phyloP scores from a whole-genome alignment of 768 basidiomycete genomes.

The Termitomyces sp. region DNA sequence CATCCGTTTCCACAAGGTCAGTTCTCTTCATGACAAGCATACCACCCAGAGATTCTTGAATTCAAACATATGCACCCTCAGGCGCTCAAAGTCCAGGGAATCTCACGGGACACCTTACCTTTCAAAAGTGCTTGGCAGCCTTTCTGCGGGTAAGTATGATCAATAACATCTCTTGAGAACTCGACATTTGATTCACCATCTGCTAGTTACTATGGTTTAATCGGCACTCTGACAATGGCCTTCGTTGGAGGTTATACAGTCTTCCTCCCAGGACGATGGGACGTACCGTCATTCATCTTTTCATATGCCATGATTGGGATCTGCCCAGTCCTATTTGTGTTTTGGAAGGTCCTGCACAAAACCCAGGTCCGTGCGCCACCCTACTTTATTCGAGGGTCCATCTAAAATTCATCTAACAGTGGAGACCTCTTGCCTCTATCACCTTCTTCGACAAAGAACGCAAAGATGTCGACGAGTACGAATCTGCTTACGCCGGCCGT shows the following conservation, averaged over 20 bases:
- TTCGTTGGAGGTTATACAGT: slow-evolving; percentile 50
- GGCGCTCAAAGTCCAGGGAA: slow-evolving; percentile 45
- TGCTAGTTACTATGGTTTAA: slow-evolving; percentile 43
- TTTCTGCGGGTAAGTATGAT: slow-evolving; percentile 40
- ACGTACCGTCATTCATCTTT: slow-evolving; percentile 46
- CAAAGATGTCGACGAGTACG: slow-evolving; percentile 41
- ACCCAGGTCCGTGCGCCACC: slow-evolving; percentile 32
- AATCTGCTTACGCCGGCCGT: slow-evolving; percentile 23
- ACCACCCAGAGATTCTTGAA: neutral
- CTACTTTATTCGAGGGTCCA: neutral
- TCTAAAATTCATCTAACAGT: slow-evolving; percentile 26
- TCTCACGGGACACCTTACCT: slow-evolving; percentile 43
- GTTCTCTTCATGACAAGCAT: slow-evolving; percentile 10
- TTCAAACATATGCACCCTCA: slow-evolving; percentile 15
- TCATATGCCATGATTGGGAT: slow-evolving; percentile 47
- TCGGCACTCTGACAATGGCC: slow-evolving; percentile 44
- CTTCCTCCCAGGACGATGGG: slow-evolving; percentile 52
- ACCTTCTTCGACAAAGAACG: slow-evolving; percentile 48
- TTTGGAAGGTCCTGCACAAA: slow-evolving; percentile 43
- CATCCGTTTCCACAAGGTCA: slow-evolving; percentile 44
- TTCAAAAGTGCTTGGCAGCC: slow-evolving; percentile 50
- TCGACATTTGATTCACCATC: neutral
- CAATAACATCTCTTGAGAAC: neutral
- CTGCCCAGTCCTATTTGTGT: slow-evolving; percentile 40
- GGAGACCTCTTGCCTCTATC: slow-evolving; percentile 36